These are phyloP conservation scores for Immersiporthe knoxdaviesiana DNA, from an alignment of 2,329 filamentous ascomycete species.

Conservation along the genomic window DNA sequence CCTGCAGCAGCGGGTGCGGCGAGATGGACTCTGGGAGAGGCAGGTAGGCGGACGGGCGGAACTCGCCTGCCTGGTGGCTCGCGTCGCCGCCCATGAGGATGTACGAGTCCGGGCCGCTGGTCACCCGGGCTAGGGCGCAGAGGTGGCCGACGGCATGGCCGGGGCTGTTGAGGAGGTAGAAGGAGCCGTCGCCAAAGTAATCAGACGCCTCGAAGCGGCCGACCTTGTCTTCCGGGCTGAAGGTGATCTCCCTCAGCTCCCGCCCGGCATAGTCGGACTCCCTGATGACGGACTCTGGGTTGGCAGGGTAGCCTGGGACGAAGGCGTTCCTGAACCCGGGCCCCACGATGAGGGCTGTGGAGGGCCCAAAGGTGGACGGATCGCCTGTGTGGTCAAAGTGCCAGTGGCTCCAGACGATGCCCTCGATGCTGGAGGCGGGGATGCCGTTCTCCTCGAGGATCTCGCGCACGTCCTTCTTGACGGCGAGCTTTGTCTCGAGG, in stretches of 20 bases:
- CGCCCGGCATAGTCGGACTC: conserved; percentile 36
- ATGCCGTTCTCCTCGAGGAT: conserved; percentile 43
- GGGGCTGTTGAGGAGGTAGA: conserved; percentile 15
- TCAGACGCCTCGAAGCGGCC: conserved; percentile 27
- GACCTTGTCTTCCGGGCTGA: conserved; percentile 31
- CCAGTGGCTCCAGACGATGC: conserved; percentile 38
- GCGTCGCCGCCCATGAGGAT: conserved; percentile 48
- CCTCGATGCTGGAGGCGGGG: conserved; percentile 29
- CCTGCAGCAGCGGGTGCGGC: conserved; percentile 45
- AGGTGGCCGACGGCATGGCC: conserved; percentile 20
- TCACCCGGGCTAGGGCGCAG: conserved; percentile 44
- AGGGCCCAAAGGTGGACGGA: conserved; percentile 33
- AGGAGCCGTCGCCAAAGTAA: conserved; percentile 21
- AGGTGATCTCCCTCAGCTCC: conserved; percentile 34
- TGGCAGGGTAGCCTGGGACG: conserved; percentile 31
- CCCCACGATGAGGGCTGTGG: conserved; percentile 35
- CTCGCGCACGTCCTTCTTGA: conserved; percentile 47
- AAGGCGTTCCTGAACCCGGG: conserved; percentile 39
- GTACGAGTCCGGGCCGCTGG: conserved; percentile 39
- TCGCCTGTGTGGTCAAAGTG: conserved; percentile 39
- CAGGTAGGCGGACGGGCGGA: conserved; percentile 40
- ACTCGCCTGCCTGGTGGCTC: conserved; percentile 45
- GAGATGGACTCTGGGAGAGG: conserved; percentile 42
- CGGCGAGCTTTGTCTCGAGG: conserved; percentile 36
- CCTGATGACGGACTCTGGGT: conserved; percentile 31